Base-by-base conservation (phyloP, 2,329 filamentous ascomycete species). In the Raffaelea deltoideospora region DNA sequence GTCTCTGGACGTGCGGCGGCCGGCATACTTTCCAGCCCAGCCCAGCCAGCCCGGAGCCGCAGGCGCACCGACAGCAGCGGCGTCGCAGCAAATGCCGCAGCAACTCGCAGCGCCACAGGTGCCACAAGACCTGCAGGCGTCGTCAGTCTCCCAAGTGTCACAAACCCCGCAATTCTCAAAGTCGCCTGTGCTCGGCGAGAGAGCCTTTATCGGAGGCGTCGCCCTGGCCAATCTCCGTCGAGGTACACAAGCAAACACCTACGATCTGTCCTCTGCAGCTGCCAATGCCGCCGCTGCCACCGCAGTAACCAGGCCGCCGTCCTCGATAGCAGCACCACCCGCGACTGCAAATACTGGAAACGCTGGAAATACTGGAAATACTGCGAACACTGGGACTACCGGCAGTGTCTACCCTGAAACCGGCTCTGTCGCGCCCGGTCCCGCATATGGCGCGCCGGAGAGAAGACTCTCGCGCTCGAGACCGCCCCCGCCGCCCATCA, bases 151-250 rank as follows among this genome's bases (percentile, higher is more conserved):
- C n/a, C n/a, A n/a, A n/a, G n/a, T n/a, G n/a, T n/a, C n/a, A n/a
- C n/a, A n/a, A n/a, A n/a, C n/a, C n/a, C n/a, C n/a, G n/a, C n/a
- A n/a, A n/a, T n/a, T n/a, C n/a, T n/a, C n/a, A n/a, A n/a, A 28
- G 11, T 28, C 26, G 6, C 22, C 20, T 10, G 9, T 10, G 20
- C 14, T 20, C 7, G 55, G 22, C 24, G 38, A 58, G 19, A 58
- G 60, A 1, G 58, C 64, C 11, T 74, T 74, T 46, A 65, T 74
- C 34, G 69, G 70, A 14, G 70, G 70, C 3, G 51, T 69, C 11
- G 67, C 69, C 4, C 50, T 73, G 40, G 56, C 59, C 43, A 70
- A 72, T 33, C 65, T 66, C 32, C 61, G 61, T 17, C 58, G 61
- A 31, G 19, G 19, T 3, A 26, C 60, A 58, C 14, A 31, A 40